Evolutionary conservation across 2,329 filamentous ascomycete species (phyloP).

Genomic region (Paraphoma chrysanthemicola): DNA sequence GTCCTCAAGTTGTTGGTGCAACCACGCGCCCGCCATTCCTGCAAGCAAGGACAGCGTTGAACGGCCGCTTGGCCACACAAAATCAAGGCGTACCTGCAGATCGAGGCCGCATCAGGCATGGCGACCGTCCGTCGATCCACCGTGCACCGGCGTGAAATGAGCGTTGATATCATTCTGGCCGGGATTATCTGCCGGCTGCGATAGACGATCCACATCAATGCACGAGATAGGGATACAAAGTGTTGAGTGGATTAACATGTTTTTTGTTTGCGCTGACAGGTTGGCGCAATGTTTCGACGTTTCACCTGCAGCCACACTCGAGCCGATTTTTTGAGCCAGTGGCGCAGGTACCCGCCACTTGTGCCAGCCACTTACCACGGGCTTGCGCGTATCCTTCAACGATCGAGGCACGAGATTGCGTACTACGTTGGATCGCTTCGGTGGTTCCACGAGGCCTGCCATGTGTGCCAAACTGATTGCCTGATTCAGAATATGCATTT

Average conservation of each 20-base stretch:
- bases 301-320: neutral
- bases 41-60: slow-evolving; percentile 22
- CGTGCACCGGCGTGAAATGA: slow-evolving; percentile 7
- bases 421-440: neutral
- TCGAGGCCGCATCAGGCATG: slow-evolving; percentile 12
- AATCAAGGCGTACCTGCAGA: slow-evolving; percentile 20
- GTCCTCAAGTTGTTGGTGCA: slow-evolving; percentile 16
- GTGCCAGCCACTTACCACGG: slow-evolving; percentile 13
- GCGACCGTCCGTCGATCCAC: slow-evolving; percentile 7
- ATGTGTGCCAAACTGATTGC: neutral
- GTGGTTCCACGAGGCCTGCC: neutral
- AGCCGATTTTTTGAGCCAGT: neutral
- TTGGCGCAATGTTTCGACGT: neutral
- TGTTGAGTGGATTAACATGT: neutral
- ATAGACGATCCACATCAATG: neutral
- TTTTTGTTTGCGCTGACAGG: neutral
- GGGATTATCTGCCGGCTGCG: slow-evolving; percentile 3
- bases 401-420: neutral
- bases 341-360: slow-evolving; percentile 17
- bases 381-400: neutral
- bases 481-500: neutral
- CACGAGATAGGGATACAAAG: slow-evolving; percentile 5
- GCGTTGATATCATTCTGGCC: slow-evolving; percentile 10
- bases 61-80: neutral
- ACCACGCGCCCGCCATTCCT: slow-evolving; percentile 8